Evolutionary conservation across 768 basidiomycete genomes (phyloP).

Genomic region (Pholiota microspora): DNA sequence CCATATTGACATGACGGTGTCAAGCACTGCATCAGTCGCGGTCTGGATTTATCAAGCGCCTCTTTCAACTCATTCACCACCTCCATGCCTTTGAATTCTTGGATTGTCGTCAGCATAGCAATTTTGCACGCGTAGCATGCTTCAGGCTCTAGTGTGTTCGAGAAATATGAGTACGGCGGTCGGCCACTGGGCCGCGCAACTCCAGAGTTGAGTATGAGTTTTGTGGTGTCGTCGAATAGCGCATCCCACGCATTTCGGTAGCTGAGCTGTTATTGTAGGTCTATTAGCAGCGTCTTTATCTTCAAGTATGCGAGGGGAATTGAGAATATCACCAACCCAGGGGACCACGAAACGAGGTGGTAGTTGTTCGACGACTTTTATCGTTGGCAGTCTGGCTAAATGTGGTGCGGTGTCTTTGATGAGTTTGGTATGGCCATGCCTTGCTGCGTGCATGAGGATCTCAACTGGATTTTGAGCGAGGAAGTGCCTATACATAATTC

Average conservation of each 20-base stretch:
- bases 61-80: conserved; percentile 10
- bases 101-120: conserved; percentile 2
- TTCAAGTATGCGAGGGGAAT: no score
- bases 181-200: conserved; percentile 1
- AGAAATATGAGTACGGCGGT: conserved; percentile 4
- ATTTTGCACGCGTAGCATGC: conserved; percentile 14
- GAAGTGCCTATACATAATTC: conserved; percentile 7
- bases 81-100: conserved; percentile 8
- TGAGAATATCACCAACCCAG: conserved; percentile 10
- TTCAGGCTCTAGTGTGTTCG: conserved; percentile 4
- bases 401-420: conserved; percentile 20
- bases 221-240: conserved; percentile 10
- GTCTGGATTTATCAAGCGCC: neutral
- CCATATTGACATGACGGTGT: conserved; percentile 14
- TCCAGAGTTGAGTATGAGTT: neutral
- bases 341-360: conserved; percentile 14
- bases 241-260: conserved; percentile 11
- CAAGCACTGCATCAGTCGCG: conserved; percentile 7
- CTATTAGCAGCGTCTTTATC: neutral
- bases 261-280: conserved; percentile 7
- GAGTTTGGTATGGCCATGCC: conserved; percentile 19
- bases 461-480: conserved; percentile 16
- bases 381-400: conserved; percentile 12
- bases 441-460: conserved; percentile 20
- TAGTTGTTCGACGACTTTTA: conserved; percentile 11